Percentiles rank a stretch among this genome's conserved stretches.
These are phyloP conservation scores for Plantago coronopus DNA, from an alignment of 305 asterid species.

Conservation along the genomic window DNA sequence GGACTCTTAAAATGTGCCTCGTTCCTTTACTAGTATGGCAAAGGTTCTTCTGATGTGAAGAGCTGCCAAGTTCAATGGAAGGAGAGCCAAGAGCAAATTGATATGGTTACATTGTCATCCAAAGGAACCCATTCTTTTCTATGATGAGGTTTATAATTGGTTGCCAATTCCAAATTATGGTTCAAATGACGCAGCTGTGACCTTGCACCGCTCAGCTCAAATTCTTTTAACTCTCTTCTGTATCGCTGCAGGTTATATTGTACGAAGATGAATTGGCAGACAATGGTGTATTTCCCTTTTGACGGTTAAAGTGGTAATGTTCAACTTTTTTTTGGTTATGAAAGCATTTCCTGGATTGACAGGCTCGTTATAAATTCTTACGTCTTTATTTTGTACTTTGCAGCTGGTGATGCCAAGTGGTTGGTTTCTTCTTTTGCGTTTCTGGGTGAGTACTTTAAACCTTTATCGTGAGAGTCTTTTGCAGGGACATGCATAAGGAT, in stretches of 20 bases:
- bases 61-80: constrained; percentile 57
- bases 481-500: background rate
- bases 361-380: constrained; percentile 15
- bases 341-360: constrained; percentile 23
- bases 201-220: constrained; percentile 5
- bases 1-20: constrained; percentile 28
- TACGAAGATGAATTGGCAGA: constrained; percentile 99
- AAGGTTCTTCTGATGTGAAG: constrained; percentile 41
- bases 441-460: constrained; percentile 67
- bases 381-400: constrained; percentile 29
- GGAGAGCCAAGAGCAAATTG: constrained; percentile 71
- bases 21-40: constrained; percentile 44
- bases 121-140: constrained; percentile 93
- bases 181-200: constrained; percentile 16
- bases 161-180: constrained; percentile 22
- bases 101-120: constrained; percentile 73
- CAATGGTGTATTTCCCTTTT: constrained; percentile 87
- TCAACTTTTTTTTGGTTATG: constrained; percentile 19
- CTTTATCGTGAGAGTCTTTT: constrained; percentile 5
- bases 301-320: constrained; percentile 89
- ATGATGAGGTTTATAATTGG: constrained; percentile 67
- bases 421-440: constrained; percentile 95
- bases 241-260: constrained; percentile 59
- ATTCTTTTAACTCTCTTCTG: constrained; percentile 18
- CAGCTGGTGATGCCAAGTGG: constrained; percentile 98